A percentile compares a stretch with the other conserved stretches of the same genome.
phyloP scores from a whole-genome alignment of 139 green algal genomes.

The Volvox africanus region DNA sequence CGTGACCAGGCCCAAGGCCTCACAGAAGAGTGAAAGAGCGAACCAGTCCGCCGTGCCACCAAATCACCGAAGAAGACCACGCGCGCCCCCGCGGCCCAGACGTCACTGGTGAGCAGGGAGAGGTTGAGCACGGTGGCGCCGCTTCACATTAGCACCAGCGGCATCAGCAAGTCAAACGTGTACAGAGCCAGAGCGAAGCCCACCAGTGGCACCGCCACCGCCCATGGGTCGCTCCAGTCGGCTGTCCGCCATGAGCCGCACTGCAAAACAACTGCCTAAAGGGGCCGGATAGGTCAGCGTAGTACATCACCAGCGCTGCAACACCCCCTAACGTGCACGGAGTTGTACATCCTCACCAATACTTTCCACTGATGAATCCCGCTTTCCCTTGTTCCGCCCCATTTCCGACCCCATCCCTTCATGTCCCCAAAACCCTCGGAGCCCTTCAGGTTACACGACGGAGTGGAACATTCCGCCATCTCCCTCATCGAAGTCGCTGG shows the following conservation, averaged over 20 bases:
- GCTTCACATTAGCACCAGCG: slow-evolving; percentile 63
- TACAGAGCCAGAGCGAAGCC: slow-evolving; percentile 74
- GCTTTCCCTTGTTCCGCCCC: no score
- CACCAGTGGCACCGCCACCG: slow-evolving; percentile 44
- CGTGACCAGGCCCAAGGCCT: slow-evolving; percentile 47
- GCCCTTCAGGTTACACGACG: no score
- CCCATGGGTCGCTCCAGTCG: slow-evolving; percentile 29
- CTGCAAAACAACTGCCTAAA: slow-evolving; percentile 61
- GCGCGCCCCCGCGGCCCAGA: slow-evolving; percentile 70
- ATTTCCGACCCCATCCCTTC: no score
- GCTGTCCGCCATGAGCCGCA: slow-evolving; percentile 14
- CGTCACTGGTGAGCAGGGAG: slow-evolving; percentile 80
- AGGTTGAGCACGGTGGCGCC: slow-evolving; percentile 85
- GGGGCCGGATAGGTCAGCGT: no score
- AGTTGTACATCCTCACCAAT: no score
- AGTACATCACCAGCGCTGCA: no score
- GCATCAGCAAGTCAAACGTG: slow-evolving; percentile 76
- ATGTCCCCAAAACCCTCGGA: no score
- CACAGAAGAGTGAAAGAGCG: slow-evolving; percentile 14
- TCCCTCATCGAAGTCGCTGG: no score
- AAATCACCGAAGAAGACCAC: slow-evolving; percentile 76
- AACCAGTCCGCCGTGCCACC: slow-evolving; percentile 53
- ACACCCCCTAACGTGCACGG: no score
- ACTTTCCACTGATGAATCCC: no score
- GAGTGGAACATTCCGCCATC: no score